phyloP scores from a whole-genome alignment of 2,329 filamentous ascomycete genomes.

The Macroventuria anomochaeta region DNA sequence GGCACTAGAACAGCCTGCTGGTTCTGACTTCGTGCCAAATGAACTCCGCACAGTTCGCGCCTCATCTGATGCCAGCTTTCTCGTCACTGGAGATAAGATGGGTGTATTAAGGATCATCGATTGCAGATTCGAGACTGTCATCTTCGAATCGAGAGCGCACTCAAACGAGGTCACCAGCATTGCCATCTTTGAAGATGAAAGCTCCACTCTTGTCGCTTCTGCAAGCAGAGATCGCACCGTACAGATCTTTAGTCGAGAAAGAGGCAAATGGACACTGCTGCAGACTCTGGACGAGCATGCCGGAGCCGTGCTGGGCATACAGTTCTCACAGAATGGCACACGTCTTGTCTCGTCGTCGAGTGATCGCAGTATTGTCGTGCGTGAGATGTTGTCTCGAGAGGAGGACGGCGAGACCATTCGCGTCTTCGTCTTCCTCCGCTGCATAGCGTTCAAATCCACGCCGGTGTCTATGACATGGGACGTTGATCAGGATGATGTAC shows the following conservation, averaged over 20 bases:
- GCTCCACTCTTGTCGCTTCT: slow-evolving; percentile 74
- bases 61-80: slow-evolving; percentile 66
- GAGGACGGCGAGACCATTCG: slow-evolving; percentile 64
- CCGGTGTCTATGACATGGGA: slow-evolving; percentile 83
- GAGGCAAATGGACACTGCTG: slow-evolving; percentile 72
- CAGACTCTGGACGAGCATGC: slow-evolving; percentile 94
- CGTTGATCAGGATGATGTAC: slow-evolving; percentile 62
- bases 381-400: slow-evolving; percentile 76
- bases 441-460: slow-evolving; percentile 83
- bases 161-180: slow-evolving; percentile 84
- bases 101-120: slow-evolving; percentile 80
- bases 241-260: slow-evolving; percentile 77
- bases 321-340: slow-evolving; percentile 74
- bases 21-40: slow-evolving; percentile 58
- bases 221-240: slow-evolving; percentile 84
- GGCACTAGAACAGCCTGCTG: slow-evolving; percentile 68
- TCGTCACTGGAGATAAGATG: slow-evolving; percentile 84
- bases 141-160: slow-evolving; percentile 83
- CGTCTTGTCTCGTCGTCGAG: slow-evolving; percentile 81
- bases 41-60: slow-evolving; percentile 66
- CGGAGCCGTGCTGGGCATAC: slow-evolving; percentile 78
- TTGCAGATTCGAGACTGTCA: slow-evolving; percentile 64
- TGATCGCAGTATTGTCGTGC: slow-evolving; percentile 84
- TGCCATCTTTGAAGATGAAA: slow-evolving; percentile 70
- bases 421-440: slow-evolving; percentile 77